These are phyloP conservation scores for Xerocomellus intermedius DNA, from an alignment of 768 basidiomycete genomes.

Conservation along the genomic window DNA sequence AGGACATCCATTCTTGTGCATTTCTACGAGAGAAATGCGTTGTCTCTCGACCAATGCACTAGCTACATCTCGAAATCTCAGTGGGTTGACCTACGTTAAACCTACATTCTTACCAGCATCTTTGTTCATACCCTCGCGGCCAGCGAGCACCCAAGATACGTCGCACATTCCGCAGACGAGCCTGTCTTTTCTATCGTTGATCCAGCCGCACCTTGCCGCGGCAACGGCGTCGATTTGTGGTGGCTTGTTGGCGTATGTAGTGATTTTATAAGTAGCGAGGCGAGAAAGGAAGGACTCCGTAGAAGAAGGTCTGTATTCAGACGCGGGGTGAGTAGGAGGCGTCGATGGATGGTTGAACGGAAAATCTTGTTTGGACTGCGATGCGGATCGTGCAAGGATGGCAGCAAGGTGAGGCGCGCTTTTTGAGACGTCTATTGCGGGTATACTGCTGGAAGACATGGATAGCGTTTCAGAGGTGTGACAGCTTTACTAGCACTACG, in stretches of 20 bases:
- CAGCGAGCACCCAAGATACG: constrained; percentile 71
- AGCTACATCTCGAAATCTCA: constrained; percentile 40
- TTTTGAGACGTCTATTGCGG: constrained; percentile 42
- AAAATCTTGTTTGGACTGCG: constrained; percentile 48
- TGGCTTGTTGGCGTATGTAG: constrained; percentile 81
- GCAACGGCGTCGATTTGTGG: constrained; percentile 71
- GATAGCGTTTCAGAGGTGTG: constrained; percentile 1
- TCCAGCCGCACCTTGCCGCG: constrained; percentile 81
- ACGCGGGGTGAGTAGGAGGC: constrained; percentile 28
- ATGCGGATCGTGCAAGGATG: constrained; percentile 65
- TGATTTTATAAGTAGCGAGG: constrained; percentile 72
- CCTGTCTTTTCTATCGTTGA: constrained; percentile 79
- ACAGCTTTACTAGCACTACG: background rate
- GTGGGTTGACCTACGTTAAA: constrained; percentile 13
- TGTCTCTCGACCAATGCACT: constrained; percentile 75
- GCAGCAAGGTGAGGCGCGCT: constrained; percentile 68
- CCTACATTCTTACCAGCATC: constrained; percentile 68
- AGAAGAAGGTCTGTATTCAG: constrained; percentile 80
- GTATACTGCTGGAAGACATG: constrained; percentile 1
- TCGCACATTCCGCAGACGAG: constrained; percentile 70
- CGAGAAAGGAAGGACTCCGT: constrained; percentile 69
- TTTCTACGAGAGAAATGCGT: constrained; percentile 56
- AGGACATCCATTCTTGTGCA: constrained; percentile 81
- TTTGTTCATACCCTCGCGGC: constrained; percentile 66
- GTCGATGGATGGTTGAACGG: constrained; percentile 43